Base-by-base conservation (phyloP, 495 filamentous ascomycete species). In the Aspergillus affinis region DNA sequence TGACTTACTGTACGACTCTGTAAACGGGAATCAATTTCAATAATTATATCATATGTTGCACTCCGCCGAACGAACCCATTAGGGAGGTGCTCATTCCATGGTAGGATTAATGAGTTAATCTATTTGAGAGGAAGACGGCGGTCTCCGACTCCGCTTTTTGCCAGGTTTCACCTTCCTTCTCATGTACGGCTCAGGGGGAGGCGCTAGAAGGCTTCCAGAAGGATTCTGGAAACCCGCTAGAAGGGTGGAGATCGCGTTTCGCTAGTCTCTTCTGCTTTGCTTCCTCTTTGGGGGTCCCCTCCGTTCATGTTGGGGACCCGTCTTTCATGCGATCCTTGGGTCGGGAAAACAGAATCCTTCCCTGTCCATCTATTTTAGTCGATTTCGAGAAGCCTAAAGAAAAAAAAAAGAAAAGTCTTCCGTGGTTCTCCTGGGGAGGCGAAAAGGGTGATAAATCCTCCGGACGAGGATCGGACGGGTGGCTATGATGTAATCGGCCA, bases 191-290 rank as follows among this genome's bases (percentile, higher is more conserved):
- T 50, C 46, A 58, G 27, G 55, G 20, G 56, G 30, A 51, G 56
- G 52, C 69, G 54, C 73, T 70, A 74, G 72, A 73, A 75, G 45
- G 48, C 59, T 72, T 75, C 69, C 57, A 69, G 74, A 76, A 76
- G 26, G 29, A 32, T 71, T 71, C 66, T 68, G 41, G 73, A 76
- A 75, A 53, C 57, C 17, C 69, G 51, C 69, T 69, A 71, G 67
- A 72, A 68, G 59, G 60, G 52, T 56, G 47, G 58, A n/a, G 47
- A 21, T 49, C 46, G 26, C 19, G 20, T 15, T 59, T 36, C 54
- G 32, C 54, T 41, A 54, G 59, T 55, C n/a, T 26, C 4, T 20
- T 12, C 30, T 6, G 1, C 10, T 32, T 7, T 32, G 3, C 2
- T 12, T 32, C 30, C 30, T 6, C 30, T 32, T 32, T 26, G 23